Base-by-base conservation (phyloP, 108 stramenopile species). In the Skeletonema grethae region DNA sequence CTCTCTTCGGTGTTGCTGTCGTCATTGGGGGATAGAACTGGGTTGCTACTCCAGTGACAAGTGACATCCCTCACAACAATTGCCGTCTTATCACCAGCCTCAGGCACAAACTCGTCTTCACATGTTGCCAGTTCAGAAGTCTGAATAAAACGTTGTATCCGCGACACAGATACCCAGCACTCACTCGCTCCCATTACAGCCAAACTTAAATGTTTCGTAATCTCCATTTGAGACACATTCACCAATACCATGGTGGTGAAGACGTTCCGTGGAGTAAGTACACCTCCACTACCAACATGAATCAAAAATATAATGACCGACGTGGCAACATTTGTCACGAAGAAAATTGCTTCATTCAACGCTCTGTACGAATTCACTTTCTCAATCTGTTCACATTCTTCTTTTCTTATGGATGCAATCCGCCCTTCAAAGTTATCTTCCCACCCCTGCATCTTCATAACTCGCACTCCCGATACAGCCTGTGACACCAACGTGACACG, bases 401-500 rank as follows among this genome's bases (percentile, higher is more conserved):
- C 57, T 8, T 63, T 57, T 43, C 97, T 78, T 11, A 90, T 81
- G 4, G 53, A 36, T 35, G 70, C 57, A 61, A 96, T 94, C 57
- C 92, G 84, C 16, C 87, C 74, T 43, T 81, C 67, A 70, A 94
- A 94, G 28, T 84, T 73, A 3, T 74, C 61, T 79, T 96, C 95
- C 82, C 87, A 93, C 0, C 89, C 95, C 18, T 65, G 69, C 90
- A 93, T 90, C 65, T 96, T 96, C 86, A 96, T 89, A 7, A 94
- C 84, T 10, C 95, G 84, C 22, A 85, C 85, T 15, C 97, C 97
- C 24, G 80, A 77, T 10, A 97, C 85, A 3, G 95, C 96, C 79
- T 98, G 95, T 2, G 90, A 93, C 6, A 96, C 91, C 66, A 94
- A 79, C 29, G 82, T 90, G 3, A 96, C 92, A 10, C 97, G 72